Evolutionary conservation across 2,329 filamentous ascomycete genomes (phyloP), one percentile per base, ranked within the genome.

Genomic region (Pezicula radicicola): DNA sequence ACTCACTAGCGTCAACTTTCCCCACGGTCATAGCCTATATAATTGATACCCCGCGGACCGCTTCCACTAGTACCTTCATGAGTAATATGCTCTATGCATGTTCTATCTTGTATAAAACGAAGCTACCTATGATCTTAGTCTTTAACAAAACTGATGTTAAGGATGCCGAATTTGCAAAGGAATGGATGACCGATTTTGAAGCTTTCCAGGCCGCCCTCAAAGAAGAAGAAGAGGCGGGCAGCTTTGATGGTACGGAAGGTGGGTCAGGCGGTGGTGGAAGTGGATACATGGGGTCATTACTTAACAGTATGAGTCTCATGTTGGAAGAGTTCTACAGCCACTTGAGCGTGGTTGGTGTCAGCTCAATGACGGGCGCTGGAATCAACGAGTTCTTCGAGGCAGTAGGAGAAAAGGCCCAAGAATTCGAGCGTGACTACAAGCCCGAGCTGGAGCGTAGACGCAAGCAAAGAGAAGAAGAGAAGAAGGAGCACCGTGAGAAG

Each of bases 171-270:
- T 96, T 96, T 65, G 94, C 92, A 1, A 94, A 93, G 73, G 91
- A 97, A 67, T 99, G 95, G 94, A 99, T 99, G 94, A 96, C 92
- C 6, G 93, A 99, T 70, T 99, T 97, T 65, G 94, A 99, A 60
- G 85, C 89, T 1, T 99, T 99, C 73, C 94, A 97, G 68, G 83
- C 83, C 15, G 93, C 95, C 1, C 76, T 99, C 43, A 81, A 83
- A 46, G 75, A 82, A 25, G 94, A 97, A 65, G 90, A 97, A 68
- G 84, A 88, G 51, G 77, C 80, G 7, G 91, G 91, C 43, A 84
- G 82, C 1, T 88, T 91, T 64, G 89, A 88, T 12, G 85, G 87
- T 13, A 77, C 80, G 27, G 91, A 91, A 60, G 85, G 83, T 9
- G 78, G 71, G 19, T 71, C 73, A 15, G 68, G 79, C 52, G 81